Base-by-base conservation (phyloP, 1,139 yeast species). In the Diutina sp. region DNA sequence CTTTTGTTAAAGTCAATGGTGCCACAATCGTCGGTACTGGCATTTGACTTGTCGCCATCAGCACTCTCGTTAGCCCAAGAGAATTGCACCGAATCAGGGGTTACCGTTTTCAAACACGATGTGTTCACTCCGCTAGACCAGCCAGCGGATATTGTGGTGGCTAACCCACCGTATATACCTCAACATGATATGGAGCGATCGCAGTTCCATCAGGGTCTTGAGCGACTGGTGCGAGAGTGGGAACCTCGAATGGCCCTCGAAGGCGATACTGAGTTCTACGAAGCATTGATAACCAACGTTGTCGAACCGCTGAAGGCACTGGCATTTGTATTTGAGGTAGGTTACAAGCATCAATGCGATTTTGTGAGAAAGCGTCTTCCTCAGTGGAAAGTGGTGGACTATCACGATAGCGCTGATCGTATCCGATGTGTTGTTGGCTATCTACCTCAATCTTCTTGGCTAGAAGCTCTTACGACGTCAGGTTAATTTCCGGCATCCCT, bases 161-260 rank as follows among this genome's bases (percentile, higher is more conserved):
- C 96, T 28, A 93, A 93, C 63, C 99, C 99, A 0, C 99, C 99
- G 0, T 93, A 93, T 65, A 84, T 93, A 9, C 83, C 91, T 0
- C 18, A 56, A 2, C 56, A 63, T 0, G 82, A 81, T 45, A 81
- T 79, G 63, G 62, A 64, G 2, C 61, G 56, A 54, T 68, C 64
- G 46, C 60, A 57, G 64, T 67, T 53, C 59, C 78, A 59, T 38
- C 62, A 67, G 57, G 78, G 77, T 1, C 69, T 73, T 0, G 85
- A 83, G 57, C 68, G 67, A 54, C 85, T 96, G 0, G 98, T 91
- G 0, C 71, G 79, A 44, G 57, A 68, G 29, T 85, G 79, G 66
- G 99, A 93, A 69, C 98, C 99, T 0, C 64, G 67, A 32, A 65
- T 82, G 46, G 99, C 99, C 0, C 71, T 93, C 14, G 68, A 87